phyloP scores from a whole-genome alignment of 257 asterid genomes.

The Fraxinus pennsylvanica region DNA sequence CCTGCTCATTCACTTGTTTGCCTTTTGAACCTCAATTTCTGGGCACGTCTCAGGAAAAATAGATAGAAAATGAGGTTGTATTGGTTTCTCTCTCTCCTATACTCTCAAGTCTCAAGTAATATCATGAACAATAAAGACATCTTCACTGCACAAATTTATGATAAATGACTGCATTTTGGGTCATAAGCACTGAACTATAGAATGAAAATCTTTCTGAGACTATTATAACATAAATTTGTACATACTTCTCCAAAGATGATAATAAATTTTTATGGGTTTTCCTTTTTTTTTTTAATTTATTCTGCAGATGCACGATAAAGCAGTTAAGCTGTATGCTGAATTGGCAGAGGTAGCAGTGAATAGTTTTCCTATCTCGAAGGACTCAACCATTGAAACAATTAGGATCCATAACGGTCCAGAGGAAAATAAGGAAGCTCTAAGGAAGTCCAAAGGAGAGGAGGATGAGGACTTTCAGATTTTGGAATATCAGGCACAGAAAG shows the following conservation, averaged over 20 bases:
- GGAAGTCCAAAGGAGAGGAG: slow-evolving; percentile 96
- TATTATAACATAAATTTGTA: not conserved
- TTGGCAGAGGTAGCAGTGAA: slow-evolving; percentile 92
- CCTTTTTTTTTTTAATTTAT: not conserved
- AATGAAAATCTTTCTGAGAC: not conserved
- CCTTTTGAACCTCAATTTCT: not conserved
- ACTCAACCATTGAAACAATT: slow-evolving; percentile 90
- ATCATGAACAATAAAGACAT: not conserved
- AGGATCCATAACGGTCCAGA: slow-evolving; percentile 97
- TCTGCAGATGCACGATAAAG: slow-evolving; percentile 90
- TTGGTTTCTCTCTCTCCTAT: not conserved
- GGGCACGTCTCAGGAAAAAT: not conserved
- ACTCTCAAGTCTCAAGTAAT: not conserved
- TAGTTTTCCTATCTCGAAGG: slow-evolving; percentile 89
- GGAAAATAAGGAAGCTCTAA: slow-evolving; percentile 93
- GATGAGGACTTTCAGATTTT: slow-evolving; percentile 95
- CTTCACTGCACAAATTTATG: not conserved
- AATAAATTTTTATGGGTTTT: not conserved
- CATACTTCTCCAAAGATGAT: not conserved
- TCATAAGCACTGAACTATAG: not conserved
- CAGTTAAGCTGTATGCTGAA: slow-evolving; percentile 87
- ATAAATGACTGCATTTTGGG: not conserved
- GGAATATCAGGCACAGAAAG: slow-evolving; percentile 96
- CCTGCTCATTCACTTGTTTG: not conserved
- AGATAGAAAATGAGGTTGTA: not conserved